Evolutionary conservation across 306 rosid genomes (phyloP), one percentile per base, ranked within the genome.

Genomic region (Cicer cuneatum): DNA sequence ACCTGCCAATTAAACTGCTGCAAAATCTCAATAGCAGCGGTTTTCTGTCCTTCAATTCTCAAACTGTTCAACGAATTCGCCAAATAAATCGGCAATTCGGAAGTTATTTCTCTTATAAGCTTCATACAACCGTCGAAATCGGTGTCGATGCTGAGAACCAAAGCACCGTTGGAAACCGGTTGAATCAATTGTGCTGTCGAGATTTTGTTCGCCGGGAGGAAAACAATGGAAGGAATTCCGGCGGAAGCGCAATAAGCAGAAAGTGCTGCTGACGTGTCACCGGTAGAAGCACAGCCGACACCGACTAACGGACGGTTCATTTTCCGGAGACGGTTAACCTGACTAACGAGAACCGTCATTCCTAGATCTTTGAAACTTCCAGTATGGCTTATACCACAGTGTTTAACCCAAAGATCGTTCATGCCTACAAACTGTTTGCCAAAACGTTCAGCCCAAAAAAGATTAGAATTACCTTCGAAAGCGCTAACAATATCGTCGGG

Each of bases 101-200:
- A 35, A 0, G 96, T 93, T 12, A 93, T 87, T 57, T 90, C 98
- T 1, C 96, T 67, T 1, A 93, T 93, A 5, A 93, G 80, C 78
- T 90, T 89, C 96, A 90, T 93, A 62, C 98, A 93, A 1, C 96
- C 93, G 45, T 90, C 98, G n/a, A 90, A 90, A 66, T 93, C 95
- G 2, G 90, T 87, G 19, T 86, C 88, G 1, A 90, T 83, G 83
- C 98, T 93, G 49, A 93, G 5, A 5, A 93, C 96, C 42, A 90
- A 70, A 0, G 98, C 88, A 0, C 95, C 95, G 35, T 92, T 90
- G 0, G 98, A 90, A 6, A 92, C 90, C 0, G 98, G 96, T 7
- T 90, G 96, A 48, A 92, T 91, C 81, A 92, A 24, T 8, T 92
- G 96, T 1, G 95, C 96, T 5, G 89, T 87, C 0, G 98, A 92